These are phyloP conservation scores for Phytophthora capsici DNA, from an alignment of 352 stramenopile genomes.

Conservation along the genomic window DNA sequence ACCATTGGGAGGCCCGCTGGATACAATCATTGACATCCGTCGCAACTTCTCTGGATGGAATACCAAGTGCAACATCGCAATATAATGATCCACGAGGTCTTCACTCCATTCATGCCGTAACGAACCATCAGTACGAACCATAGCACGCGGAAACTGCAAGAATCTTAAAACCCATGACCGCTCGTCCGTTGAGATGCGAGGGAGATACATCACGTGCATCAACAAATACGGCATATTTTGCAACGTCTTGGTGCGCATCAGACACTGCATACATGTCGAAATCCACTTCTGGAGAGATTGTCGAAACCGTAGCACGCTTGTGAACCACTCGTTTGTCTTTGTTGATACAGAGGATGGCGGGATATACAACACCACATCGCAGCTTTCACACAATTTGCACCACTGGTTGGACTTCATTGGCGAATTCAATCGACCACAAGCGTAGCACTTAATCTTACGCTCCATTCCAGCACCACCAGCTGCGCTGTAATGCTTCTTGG, in stretches of 20 bases:
- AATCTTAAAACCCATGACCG: slow-evolving; percentile 83
- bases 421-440: slow-evolving; percentile 68
- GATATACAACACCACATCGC: slow-evolving; percentile 78
- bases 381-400: slow-evolving; percentile 79
- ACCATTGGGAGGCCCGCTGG: slow-evolving; percentile 52
- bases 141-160: slow-evolving; percentile 78
- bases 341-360: slow-evolving; percentile 80
- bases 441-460: slow-evolving; percentile 80
- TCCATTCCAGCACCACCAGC: slow-evolving; percentile 44
- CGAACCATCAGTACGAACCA: slow-evolving; percentile 62
- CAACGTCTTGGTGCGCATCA: slow-evolving; percentile 68
- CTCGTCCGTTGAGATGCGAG: slow-evolving; percentile 78
- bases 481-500: slow-evolving; percentile 41
- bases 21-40: slow-evolving; percentile 73
- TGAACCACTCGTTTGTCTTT: slow-evolving; percentile 84
- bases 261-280: slow-evolving; percentile 60
- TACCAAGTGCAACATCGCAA: slow-evolving; percentile 87
- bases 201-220: slow-evolving; percentile 88
- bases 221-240: slow-evolving; percentile 85
- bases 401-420: slow-evolving; percentile 74
- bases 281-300: slow-evolving; percentile 88
- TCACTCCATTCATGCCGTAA: slow-evolving; percentile 75
- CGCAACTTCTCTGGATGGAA: slow-evolving; percentile 88
- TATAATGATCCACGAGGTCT: slow-evolving; percentile 85
- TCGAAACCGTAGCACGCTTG: slow-evolving; percentile 73